Evolutionary conservation across 2,329 filamentous ascomycete species (phyloP).

Genomic region (Nemania sp.): DNA sequence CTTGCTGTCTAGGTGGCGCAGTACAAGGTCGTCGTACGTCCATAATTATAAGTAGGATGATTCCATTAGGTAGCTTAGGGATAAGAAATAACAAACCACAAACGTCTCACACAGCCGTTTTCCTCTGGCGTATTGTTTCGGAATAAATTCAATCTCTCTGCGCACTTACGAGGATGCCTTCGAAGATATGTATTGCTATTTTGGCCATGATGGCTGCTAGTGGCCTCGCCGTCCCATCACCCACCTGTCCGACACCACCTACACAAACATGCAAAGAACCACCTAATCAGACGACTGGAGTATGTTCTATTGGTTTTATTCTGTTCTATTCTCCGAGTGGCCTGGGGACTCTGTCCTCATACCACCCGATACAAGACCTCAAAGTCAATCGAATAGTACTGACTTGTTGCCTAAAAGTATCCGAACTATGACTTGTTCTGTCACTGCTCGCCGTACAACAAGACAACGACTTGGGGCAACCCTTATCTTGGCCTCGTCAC

Average conservation of each 20-base stretch:
- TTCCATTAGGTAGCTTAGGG: too few relatives aligned
- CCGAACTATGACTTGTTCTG: conserved; percentile 34
- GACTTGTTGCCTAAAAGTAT: conserved; percentile 16
- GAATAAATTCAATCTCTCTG: background rate
- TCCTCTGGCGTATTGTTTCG: background rate
- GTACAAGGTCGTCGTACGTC: too few relatives aligned
- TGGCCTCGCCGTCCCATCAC: conserved; percentile 4
- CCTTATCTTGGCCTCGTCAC: conserved; percentile 30
- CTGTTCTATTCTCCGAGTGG: background rate
- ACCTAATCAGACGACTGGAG: conserved; percentile 17
- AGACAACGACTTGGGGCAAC: conserved; percentile 30
- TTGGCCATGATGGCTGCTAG: conserved; percentile 11
- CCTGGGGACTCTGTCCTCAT: too few relatives aligned
- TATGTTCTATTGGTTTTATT: background rate
- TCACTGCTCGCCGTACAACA: conserved; percentile 27
- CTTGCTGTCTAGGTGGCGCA: too few relatives aligned
- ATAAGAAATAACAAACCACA: too few relatives aligned
- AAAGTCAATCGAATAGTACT: too few relatives aligned
- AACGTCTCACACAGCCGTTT: too few relatives aligned
- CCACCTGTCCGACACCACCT: conserved; percentile 1
- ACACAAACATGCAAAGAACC: conserved; percentile 16
- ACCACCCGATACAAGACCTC: too few relatives aligned
- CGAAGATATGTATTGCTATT: conserved; percentile 1
- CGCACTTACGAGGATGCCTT: conserved; percentile 4
- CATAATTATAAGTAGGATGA: too few relatives aligned